These are phyloP conservation scores for Trichomonas tenax DNA, from an alignment of 208 protist species.

Conservation along the genomic window DNA sequence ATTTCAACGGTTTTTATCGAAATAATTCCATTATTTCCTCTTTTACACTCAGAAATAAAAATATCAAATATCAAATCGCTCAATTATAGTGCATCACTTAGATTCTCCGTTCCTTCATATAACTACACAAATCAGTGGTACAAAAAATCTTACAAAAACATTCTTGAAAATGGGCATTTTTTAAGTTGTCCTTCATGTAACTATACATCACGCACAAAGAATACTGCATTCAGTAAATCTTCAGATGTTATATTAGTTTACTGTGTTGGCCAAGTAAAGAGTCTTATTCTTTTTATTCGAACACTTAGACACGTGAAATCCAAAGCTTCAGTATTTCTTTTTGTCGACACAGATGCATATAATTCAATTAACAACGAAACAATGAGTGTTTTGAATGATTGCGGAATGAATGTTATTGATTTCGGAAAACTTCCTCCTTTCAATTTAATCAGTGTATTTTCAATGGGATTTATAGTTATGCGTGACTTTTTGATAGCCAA, in stretches of 20 bases:
- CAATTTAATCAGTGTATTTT: not conserved
- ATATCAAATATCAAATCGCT: too few species aligned
- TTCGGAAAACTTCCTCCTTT: not conserved
- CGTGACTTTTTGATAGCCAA: not conserved
- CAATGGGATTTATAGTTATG: not conserved
- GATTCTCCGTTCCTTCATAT: not conserved
- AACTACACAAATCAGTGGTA: not conserved
- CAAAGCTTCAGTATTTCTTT: not conserved
- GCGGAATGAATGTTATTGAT: not conserved
- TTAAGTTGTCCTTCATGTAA: not conserved
- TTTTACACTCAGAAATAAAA: too few species aligned
- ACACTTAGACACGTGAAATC: not conserved
- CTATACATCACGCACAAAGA: not conserved
- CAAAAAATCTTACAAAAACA: not conserved
- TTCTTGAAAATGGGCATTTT: not conserved
- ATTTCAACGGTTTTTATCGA: too few species aligned
- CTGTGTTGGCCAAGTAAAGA: not conserved
- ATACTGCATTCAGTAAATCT: not conserved
- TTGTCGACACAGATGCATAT: not conserved
- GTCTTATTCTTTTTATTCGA: not conserved
- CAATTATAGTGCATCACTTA: too few species aligned
- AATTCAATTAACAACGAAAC: not conserved
- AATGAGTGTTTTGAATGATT: not conserved
- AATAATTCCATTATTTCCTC: too few species aligned
- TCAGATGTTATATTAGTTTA: not conserved